Base-by-base conservation (phyloP, 176 grass and related monocot species). In the Oryza australiensis region DNA sequence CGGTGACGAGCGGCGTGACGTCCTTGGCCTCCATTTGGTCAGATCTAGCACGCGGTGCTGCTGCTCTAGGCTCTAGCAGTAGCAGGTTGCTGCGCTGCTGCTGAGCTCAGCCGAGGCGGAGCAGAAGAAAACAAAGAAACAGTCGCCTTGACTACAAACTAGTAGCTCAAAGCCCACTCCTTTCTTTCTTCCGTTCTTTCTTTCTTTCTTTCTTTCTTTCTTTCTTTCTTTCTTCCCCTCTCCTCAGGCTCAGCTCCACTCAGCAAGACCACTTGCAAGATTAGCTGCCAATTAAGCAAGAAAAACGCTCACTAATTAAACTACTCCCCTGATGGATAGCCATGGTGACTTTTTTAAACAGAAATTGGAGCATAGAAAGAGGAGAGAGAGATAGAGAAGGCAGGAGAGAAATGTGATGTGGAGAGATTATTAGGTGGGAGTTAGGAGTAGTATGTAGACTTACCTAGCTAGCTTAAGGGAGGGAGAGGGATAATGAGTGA, bases 11-110 rank as follows among this genome's bases (percentile, higher is more conserved):
- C 73, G 88, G 79, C 73, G 83, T 32, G 73, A 86, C 88, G 74
- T 90, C 88, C 40, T 90, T 90, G 80, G 68, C 72, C 84, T 90
- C 88, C 88, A 90, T 90, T 79, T 22, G 69, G 69, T 53, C 73
- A 86, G 84, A 90, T 90, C 88, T 86, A 70, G 9, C 64, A 1
- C 5, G 1, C 18, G 42, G 33, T 16, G 66, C 33, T 3, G 76
- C 70, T 49, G 75, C 53, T 24, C 67, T 40, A 22, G 27, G 63
- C 35, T 66, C 30, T 20, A 20, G 68, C 29, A 9, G 57, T 26
- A 13, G 13, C 43, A 13, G 46, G 43, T 59, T 70, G 10, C 87
- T 72, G 74, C 42, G 34, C 41, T 68, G 71, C 71, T 67, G 18
- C 18, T 32, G 64, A 87, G 72, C 27, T 78, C 59, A 12, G 41